Conservation (phyloP, 2,329 filamentous ascomycete species). For the Arthrobotrys megalospora region DNA sequence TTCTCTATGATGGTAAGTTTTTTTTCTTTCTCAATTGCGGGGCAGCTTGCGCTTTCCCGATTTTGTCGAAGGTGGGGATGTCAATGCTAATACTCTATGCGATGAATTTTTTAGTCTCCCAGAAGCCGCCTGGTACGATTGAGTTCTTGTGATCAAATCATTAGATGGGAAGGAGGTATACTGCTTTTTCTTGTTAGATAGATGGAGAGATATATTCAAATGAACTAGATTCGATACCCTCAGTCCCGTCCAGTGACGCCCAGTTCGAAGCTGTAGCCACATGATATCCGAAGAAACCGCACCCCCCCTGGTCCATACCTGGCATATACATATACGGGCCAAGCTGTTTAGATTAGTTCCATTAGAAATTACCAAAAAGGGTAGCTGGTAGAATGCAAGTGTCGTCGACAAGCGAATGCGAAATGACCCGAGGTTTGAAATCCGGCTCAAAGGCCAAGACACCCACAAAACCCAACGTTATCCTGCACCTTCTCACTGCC, state of each 20-base stretch:
- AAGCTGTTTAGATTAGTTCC: neutral
- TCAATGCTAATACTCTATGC: slow-evolving; percentile 29
- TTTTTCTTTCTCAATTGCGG: slow-evolving; percentile 63
- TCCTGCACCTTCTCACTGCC: neutral
- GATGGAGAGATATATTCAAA: slow-evolving; percentile 13
- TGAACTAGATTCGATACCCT: slow-evolving; percentile 16
- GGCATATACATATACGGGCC: neutral
- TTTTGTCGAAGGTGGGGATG: slow-evolving; percentile 24
- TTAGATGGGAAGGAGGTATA: slow-evolving; percentile 21
- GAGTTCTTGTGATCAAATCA: slow-evolving; percentile 76
- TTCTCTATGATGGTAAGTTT: slow-evolving; percentile 78
- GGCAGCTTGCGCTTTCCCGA: slow-evolving; percentile 20
- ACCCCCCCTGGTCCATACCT: neutral
- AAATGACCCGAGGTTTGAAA: slow-evolving; percentile 35
- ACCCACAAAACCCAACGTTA: neutral
- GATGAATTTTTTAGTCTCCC: slow-evolving; percentile 70
- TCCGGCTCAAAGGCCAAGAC: slow-evolving; percentile 24
- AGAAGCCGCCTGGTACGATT: slow-evolving; percentile 80
- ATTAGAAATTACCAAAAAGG: slow-evolving; percentile 6
- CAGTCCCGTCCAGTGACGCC: neutral
- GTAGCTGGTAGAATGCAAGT: slow-evolving; percentile 10
- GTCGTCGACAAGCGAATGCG: slow-evolving; percentile 17
- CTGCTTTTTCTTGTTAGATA: slow-evolving; percentile 23
- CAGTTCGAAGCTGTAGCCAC: neutral
- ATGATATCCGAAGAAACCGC: neutral